Evolutionary conservation across 108 stramenopile genomes (phyloP).

Genomic region (Mayamaea pseudoterrestris): DNA sequence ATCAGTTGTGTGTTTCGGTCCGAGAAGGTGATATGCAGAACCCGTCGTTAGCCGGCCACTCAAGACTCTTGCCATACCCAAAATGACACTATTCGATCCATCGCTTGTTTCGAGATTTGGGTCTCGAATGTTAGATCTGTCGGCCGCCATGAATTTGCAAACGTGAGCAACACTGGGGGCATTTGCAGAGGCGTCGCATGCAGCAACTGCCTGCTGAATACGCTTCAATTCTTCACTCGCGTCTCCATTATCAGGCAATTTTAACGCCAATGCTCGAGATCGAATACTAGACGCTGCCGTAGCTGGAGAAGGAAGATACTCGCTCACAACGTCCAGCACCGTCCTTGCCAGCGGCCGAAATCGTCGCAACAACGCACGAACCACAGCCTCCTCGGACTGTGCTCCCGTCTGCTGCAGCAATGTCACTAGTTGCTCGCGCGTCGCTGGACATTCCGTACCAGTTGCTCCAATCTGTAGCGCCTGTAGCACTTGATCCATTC

Average conservation of each 20-base stretch:
- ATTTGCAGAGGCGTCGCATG: slow-evolving; percentile 30
- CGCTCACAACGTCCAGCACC: slow-evolving; percentile 64
- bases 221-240: slow-evolving; percentile 14
- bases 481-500: slow-evolving; percentile 57
- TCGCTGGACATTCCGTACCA: slow-evolving; percentile 7
- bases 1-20: slow-evolving; percentile 48
- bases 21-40: slow-evolving; percentile 44
- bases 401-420: slow-evolving; percentile 55
- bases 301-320: slow-evolving; percentile 56
- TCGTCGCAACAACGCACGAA: slow-evolving; percentile 55
- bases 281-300: slow-evolving; percentile 40
- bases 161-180: slow-evolving; percentile 65
- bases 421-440: slow-evolving; percentile 32
- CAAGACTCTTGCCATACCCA: slow-evolving; percentile 71
- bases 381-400: slow-evolving; percentile 45
- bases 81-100: slow-evolving; percentile 26
- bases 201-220: slow-evolving; percentile 41
- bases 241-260: slow-evolving; percentile 10
- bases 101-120: slow-evolving; percentile 23
- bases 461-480: slow-evolving; percentile 43
- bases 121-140: slow-evolving; percentile 48
- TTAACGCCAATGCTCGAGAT: slow-evolving; percentile 43
- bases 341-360: slow-evolving; percentile 70
- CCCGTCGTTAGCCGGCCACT: slow-evolving; percentile 56
- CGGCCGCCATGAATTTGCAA: slow-evolving; percentile 63